These are phyloP conservation scores for Phytophthora hybrid DNA, from an alignment of 352 stramenopile species.

Conservation along the genomic window DNA sequence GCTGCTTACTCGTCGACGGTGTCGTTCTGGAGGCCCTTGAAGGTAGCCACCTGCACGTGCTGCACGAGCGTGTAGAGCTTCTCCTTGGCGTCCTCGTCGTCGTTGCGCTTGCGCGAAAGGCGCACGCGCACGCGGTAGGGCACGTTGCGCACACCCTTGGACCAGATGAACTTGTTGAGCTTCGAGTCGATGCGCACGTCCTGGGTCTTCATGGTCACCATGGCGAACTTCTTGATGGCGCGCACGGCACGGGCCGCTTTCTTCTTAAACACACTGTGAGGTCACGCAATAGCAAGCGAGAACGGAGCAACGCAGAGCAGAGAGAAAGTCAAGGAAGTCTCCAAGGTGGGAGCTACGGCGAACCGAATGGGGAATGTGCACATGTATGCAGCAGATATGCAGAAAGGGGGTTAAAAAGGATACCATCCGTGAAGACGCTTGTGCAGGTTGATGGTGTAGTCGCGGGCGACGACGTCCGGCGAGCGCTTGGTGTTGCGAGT, in stretches of 20 bases:
- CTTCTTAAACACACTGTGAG: conserved; percentile 96
- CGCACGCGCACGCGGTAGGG: conserved; percentile 97
- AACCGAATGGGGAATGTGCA: conserved; percentile 30
- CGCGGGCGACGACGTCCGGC: conserved; percentile 95
- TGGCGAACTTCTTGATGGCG: conserved; percentile 98
- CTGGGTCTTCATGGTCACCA: conserved; percentile 97
- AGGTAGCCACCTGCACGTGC: conserved; percentile 95
- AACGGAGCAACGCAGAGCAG: conserved; percentile 31
- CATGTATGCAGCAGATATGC: conserved; percentile 26
- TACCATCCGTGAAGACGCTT: conserved; percentile 96
- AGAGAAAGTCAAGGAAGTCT: conserved; percentile 87
- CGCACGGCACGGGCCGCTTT: conserved; percentile 97
- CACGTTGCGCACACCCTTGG: conserved; percentile 98
- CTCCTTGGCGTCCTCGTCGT: conserved; percentile 99
- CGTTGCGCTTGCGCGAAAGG: conserved; percentile 98
- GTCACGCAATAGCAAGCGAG: conserved; percentile 29
- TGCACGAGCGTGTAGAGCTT: conserved; percentile 99
- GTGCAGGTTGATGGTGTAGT: conserved; percentile 99
- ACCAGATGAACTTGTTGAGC: conserved; percentile 99
- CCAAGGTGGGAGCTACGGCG: conserved; percentile 87
- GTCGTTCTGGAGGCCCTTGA: conserved; percentile 98
- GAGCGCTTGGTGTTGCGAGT: conserved; percentile 87
- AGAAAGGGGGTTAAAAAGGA: conserved; percentile 71
- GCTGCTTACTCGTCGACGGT: conserved; percentile 94
- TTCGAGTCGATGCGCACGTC: conserved; percentile 97